These are phyloP conservation scores for Cladosporium sp. DNA, from an alignment of 2,329 filamentous ascomycete species.

Conservation along the genomic window DNA sequence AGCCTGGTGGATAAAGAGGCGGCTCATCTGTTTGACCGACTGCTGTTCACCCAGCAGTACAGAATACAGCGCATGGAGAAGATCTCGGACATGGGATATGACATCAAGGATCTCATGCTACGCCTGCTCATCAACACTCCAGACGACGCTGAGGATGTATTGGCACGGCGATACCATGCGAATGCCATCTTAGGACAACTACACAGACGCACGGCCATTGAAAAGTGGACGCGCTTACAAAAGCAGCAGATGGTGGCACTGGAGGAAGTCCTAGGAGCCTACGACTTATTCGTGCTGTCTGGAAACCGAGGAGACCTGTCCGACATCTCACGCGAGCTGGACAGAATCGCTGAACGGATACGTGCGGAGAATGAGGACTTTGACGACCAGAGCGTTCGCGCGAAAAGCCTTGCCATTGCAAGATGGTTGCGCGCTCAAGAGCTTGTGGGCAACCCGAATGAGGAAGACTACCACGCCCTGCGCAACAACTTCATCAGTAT, in stretches of 20 bases:
- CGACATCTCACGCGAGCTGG: slow-evolving; percentile 58
- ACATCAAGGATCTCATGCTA: slow-evolving; percentile 77
- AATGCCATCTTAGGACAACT: slow-evolving; percentile 71
- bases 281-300: slow-evolving; percentile 83
- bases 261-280: slow-evolving; percentile 73
- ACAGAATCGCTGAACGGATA: slow-evolving; percentile 59
- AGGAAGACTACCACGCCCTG: slow-evolving; percentile 72
- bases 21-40: slow-evolving; percentile 52
- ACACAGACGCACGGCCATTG: slow-evolving; percentile 73
- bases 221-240: slow-evolving; percentile 64
- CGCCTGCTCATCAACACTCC: slow-evolving; percentile 59
- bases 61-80: slow-evolving; percentile 66
- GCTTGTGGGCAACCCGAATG: slow-evolving; percentile 58
- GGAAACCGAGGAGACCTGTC: slow-evolving; percentile 69
- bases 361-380: slow-evolving; percentile 51
- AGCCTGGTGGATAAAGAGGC: slow-evolving; percentile 33
- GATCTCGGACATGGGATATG: slow-evolving; percentile 72
- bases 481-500: slow-evolving; percentile 86
- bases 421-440: slow-evolving; percentile 65
- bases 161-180: slow-evolving; percentile 76
- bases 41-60: slow-evolving; percentile 66
- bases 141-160: slow-evolving; percentile 63
- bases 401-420: slow-evolving; percentile 65
- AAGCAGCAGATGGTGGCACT: slow-evolving; percentile 54
- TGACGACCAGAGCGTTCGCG: slow-evolving; percentile 54